Percentiles rank a stretch among this genome's conserved stretches.
phyloP scores from a whole-genome alignment of 768 basidiomycete genomes.

The Amyloporia xantha region DNA sequence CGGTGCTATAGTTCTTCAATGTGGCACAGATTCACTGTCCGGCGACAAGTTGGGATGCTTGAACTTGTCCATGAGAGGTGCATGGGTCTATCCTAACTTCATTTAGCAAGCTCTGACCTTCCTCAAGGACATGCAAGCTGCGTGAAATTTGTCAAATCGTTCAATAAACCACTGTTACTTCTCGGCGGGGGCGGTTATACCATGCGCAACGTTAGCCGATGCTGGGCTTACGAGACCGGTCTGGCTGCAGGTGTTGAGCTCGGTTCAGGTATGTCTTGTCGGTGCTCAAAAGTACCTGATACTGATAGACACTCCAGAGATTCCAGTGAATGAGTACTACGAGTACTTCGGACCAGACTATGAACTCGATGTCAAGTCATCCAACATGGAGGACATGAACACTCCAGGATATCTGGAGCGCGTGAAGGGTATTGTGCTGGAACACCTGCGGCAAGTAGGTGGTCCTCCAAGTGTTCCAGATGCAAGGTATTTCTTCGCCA shows the following conservation, averaged over 20 bases:
- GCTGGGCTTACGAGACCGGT: conserved; percentile 98
- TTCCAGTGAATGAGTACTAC: conserved; percentile 98
- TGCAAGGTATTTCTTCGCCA: conserved; percentile 76
- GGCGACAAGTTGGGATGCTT: conserved; percentile 95
- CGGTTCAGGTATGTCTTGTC: conserved; percentile 51
- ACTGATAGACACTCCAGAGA: conserved; percentile 59
- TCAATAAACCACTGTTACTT: conserved; percentile 88
- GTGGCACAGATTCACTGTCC: conserved; percentile 93
- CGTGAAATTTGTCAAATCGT: conserved; percentile 94
- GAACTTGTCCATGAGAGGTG: conserved; percentile 94
- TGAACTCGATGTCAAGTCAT: conserved; percentile 87
- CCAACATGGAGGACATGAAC: conserved; percentile 95
- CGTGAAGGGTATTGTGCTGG: conserved; percentile 86
- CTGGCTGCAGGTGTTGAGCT: conserved; percentile 96
- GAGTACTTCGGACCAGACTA: conserved; percentile 99
- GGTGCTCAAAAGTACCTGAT: neutral
- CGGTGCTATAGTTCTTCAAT: conserved; percentile 92
- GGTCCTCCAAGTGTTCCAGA: conserved; percentile 92
- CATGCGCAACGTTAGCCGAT: conserved; percentile 93
- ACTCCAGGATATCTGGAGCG: conserved; percentile 89
- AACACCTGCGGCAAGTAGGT: conserved; percentile 78
- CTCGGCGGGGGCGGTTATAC: conserved; percentile 98
- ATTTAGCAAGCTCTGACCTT: neutral
- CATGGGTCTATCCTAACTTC: neutral
- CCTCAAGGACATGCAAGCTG: conserved; percentile 88